Base-by-base conservation (phyloP, 768 basidiomycete genomes). In the Auriscalpium orientale region DNA sequence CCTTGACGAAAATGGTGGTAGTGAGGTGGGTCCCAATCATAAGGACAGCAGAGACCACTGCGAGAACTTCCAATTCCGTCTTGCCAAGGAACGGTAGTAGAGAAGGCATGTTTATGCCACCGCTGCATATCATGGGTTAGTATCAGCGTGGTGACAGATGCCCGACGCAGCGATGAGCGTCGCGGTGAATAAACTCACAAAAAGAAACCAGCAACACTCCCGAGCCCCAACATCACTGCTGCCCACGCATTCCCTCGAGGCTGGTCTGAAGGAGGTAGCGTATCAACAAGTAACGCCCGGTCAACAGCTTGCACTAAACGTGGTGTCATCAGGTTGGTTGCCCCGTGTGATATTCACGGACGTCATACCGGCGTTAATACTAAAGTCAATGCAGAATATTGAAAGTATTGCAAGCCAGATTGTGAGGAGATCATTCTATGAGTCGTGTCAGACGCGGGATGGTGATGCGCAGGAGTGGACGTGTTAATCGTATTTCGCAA, bases 201-300 rank as follows among this genome's bases (percentile, higher is more conserved):
- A 65, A 89, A 95, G 69, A 94, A 95, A 0, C 93, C 94, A 2
- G 84, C 74, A 0, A 95, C 85, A 54, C 89, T 84, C 11, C 95
- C 95, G 28, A 94, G 64, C 1, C 90, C 91, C 46, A 89, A 72
- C 91, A 97, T 95, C n/a, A 88, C 75, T 0, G 90, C 91, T 0
- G 92, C 95, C 95, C 95, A 98, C 0, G 95, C 95, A 66, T 95
- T 97, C 1, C 89, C 94, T 9, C 79, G 74, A 7, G 93, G 83
- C 68, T 98, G 95, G 22, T 82, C 75, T 1, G 79, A 67, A 0
- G 87, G 73, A 0, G 92, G 86, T 4, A 95, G 69, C 0, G 80
- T 88, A 66, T 98, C 95, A 0, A 98, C 91, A 8, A 98, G 74
- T 10, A 97, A 78, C 0, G 94, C 91, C 49, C 95, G 88, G 67